Base-by-base conservation (phyloP, 106 monocot species). In the Dioscorea zingiberensis region DNA sequence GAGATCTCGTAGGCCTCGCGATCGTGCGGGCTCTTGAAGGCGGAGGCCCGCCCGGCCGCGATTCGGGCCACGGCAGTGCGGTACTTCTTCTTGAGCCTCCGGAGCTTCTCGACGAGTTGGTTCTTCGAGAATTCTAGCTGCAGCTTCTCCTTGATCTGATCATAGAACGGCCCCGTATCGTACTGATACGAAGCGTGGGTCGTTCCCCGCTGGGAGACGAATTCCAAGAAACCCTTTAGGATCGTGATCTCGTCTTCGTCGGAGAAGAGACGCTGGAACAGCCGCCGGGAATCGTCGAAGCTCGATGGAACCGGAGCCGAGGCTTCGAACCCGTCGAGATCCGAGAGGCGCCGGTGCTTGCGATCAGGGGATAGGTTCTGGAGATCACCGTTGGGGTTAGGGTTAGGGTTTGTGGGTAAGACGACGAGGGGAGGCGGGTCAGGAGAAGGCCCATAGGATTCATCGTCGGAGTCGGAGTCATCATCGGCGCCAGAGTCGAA, bases 101-200 rank as follows among this genome's bases (percentile, higher is more conserved):
- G 76, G 32, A 99, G 82, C 76, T 99, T 99, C 89, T 99, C 93
- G 55, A 93, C 83, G 25, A 99, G 82, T 77, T 99, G 98, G 63
- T 87, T 99, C 82, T 93, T 93, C 63, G 81, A 84, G 80, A 93
- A 99, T 32, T 93, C 98, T n/a, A 93, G 75, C 71, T 80, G 80
- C 45, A 99, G 82, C 59, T 73, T 72, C 45, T 80, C 74, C 67
- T 73, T 78, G 76, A 93, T 99, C 82, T 93, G 89, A 57, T 99
- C 93, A 75, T 93, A 93, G 80, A 99, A 99, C 26, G 98, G 98
- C 0, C 93, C 93, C 13, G 98, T 99, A 60, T 93, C 98, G 75
- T 98, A 89, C 76, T 99, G 93, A 77, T 93, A 89, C 3, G 82
- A 80, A 3, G 89, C 82, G 72, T 86, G 82, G 16, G 84, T 79